These are phyloP conservation scores for Calonectria honghensis DNA, from an alignment of 2,329 filamentous ascomycete species.

Conservation along the genomic window DNA sequence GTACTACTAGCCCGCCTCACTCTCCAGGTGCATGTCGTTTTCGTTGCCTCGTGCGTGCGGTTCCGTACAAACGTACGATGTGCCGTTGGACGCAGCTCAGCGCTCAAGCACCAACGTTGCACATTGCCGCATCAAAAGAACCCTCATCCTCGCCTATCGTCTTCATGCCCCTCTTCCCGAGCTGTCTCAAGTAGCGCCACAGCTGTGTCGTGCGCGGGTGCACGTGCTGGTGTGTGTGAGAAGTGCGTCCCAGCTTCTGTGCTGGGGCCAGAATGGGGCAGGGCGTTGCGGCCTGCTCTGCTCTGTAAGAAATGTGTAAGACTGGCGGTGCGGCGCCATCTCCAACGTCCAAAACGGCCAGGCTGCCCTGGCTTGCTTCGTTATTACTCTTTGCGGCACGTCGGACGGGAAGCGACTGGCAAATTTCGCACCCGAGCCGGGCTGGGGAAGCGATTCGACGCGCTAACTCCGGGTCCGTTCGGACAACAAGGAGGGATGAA, in stretches of 20 bases:
- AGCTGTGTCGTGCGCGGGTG: conserved; percentile 25
- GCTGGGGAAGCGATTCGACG: not conserved
- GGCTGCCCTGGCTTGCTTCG: conserved; percentile 29
- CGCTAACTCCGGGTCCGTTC: conserved; percentile 2
- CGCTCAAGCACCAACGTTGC: conserved; percentile 32
- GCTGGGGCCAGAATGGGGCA: conserved; percentile 17
- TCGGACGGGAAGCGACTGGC: not conserved
- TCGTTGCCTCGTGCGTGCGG: not conserved
- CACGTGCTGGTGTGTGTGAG: conserved; percentile 39
- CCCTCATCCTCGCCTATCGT: conserved; percentile 12
- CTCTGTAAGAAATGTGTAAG: conserved; percentile 36
- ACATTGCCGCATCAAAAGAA: conserved; percentile 23
- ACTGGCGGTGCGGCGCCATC: conserved; percentile 14
- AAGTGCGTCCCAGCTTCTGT: conserved; percentile 32
- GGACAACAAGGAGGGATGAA: conserved; percentile 21
- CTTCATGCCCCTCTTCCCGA: not conserved
- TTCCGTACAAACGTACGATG: conserved; percentile 22
- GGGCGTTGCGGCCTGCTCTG: not conserved
- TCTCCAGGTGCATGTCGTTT: conserved; percentile 6
- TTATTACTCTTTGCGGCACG: conserved; percentile 3
- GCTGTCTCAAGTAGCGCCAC: conserved; percentile 35
- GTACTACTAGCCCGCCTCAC: conserved; percentile 5
- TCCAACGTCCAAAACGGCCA: conserved; percentile 15
- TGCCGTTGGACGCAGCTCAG: conserved; percentile 48
- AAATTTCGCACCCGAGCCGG: conserved; percentile 7